phyloP scores from a whole-genome alignment of 2,329 filamentous ascomycete species.

The Neobulgaria alba region DNA sequence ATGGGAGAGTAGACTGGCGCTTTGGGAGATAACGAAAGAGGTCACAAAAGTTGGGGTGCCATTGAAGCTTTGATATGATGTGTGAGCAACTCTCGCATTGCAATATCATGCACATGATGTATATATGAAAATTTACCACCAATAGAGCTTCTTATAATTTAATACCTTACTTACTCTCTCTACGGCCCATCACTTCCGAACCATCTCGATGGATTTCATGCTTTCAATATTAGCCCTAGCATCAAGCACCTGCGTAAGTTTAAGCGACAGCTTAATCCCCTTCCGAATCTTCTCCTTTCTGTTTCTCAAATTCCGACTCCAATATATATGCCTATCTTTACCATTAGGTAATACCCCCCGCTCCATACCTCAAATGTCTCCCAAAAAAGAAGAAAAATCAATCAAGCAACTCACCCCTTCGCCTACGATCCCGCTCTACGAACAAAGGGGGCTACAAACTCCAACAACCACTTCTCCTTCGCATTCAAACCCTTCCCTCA shows the following conservation, averaged over 20 bases:
- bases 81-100: background rate
- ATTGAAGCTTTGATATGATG: background rate
- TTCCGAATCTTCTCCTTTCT: slow-evolving; percentile 1
- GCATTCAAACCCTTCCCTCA: slow-evolving; percentile 3
- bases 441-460: slow-evolving; percentile 3
- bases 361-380: too few relatives aligned
- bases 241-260: background rate
- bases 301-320: slow-evolving; percentile 2
- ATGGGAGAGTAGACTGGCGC: slow-evolving; percentile 8
- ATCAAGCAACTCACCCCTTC: too few relatives aligned
- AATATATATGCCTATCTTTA: slow-evolving; percentile 1
- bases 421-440: background rate
- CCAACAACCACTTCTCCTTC: slow-evolving; percentile 2
- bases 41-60: background rate
- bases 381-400: too few relatives aligned
- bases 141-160: background rate
- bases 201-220: too few relatives aligned
- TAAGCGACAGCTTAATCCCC: background rate
- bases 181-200: too few relatives aligned
- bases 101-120: background rate
- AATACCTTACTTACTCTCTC: background rate
- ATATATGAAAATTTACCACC: background rate
- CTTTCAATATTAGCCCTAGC: background rate
- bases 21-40: slow-evolving; percentile 7
- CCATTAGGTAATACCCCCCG: too few relatives aligned